Base-by-base conservation (phyloP, 345 rosid genomes). In the Arabidopsis arenosa region DNA sequence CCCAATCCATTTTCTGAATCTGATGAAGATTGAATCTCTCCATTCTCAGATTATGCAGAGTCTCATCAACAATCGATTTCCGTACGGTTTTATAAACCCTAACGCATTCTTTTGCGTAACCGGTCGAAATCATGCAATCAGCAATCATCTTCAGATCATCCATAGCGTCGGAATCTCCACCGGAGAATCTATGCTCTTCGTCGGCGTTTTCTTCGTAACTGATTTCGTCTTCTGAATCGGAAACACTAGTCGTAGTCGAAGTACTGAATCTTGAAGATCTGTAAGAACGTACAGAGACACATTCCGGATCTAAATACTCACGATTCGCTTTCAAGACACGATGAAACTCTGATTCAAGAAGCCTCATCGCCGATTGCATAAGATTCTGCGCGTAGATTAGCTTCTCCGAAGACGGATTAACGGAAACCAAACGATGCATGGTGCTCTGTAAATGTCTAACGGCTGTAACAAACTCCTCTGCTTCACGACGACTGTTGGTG, bases 41-140 rank as follows among this genome's bases (percentile, higher is more conserved):
- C 8, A 90, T 74, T 0, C 85, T 82, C 5, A 92, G 78, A 60
- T 79, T 83, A 41, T 84, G 84, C 33, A 95, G 37, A 8, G 86
- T 87, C 80, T 95, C 99, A 39, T 90, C 91, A 7, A 92, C 84
- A 2, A 88, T 84, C 11, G 93, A 87, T 80, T 83, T 90, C 30
- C 99, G 82, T 66, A 86, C 83, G 1, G 81, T 53, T 14, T 72
- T 83, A 79, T 95, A 95, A 2, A 79, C 80, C 39, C 53, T 62
- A n/a, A 89, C 56, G 70, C 97, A 95, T 75, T 95, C 99, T 61
- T 86, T 86, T 2, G 85, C 85, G 49, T 89, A 95, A 5, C 99
- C 99, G 0, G 92, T 73, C 1, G 81, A 70, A 18, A 95, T 88
- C 99, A 95, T 95, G 66, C 99, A 90, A 39, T 95, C 97, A 0